These are phyloP conservation scores for Lentinula edodes DNA, from an alignment of 768 basidiomycete species.

Conservation along the genomic window DNA sequence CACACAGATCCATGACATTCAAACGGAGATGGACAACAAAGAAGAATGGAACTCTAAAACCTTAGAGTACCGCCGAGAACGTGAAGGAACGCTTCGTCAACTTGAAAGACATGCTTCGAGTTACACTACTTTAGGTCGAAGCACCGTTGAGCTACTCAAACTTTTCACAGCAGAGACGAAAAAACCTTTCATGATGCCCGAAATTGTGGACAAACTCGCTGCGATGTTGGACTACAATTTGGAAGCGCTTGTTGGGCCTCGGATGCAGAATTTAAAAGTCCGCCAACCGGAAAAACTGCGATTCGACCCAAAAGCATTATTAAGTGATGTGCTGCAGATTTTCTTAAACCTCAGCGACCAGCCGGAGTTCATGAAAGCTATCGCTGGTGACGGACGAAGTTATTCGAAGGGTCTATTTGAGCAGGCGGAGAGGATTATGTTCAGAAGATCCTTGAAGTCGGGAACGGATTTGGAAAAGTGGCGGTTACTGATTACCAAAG, in stretches of 20 bases:
- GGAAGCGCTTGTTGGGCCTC: constrained; percentile 82
- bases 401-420: constrained; percentile 84
- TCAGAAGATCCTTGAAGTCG: constrained; percentile 62
- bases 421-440: constrained; percentile 61
- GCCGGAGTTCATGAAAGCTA: constrained; percentile 73
- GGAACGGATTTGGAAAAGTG: constrained; percentile 71
- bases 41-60: constrained; percentile 64
- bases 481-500: constrained; percentile 65
- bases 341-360: constrained; percentile 85
- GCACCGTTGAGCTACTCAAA: constrained; percentile 87
- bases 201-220: constrained; percentile 92
- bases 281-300: constrained; percentile 82
- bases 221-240: constrained; percentile 97
- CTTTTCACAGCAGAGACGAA: constrained; percentile 90
- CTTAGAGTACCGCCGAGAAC: constrained; percentile 74
- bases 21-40: constrained; percentile 77
- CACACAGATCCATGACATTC: constrained; percentile 81
- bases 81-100: constrained; percentile 68
- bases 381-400: constrained; percentile 92
- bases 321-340: constrained; percentile 85
- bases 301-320: constrained; percentile 78
- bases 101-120: constrained; percentile 82
- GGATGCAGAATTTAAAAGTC: constrained; percentile 81
- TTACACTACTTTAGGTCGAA: constrained; percentile 82
- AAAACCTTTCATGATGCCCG: constrained; percentile 90